Conservation (phyloP, 345 rosid genomes). For the Populus deltoides region DNA sequence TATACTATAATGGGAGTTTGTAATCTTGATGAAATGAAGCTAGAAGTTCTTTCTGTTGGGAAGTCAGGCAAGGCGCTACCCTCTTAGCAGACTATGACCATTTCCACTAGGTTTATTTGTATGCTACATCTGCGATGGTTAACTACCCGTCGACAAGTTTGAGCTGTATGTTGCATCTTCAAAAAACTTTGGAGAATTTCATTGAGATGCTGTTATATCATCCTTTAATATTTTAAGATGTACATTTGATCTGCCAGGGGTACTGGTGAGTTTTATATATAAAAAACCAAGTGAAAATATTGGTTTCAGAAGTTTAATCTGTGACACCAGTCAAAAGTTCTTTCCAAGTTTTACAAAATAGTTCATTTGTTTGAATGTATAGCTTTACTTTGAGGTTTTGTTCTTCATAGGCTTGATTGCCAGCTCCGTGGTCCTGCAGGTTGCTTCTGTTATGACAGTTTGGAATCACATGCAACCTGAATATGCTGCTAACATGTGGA, state of each 20-base stretch:
- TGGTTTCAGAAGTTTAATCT: not conserved
- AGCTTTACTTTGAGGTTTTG: not conserved
- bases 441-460: slow-evolving; percentile 94
- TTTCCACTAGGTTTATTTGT: not conserved
- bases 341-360: not conserved
- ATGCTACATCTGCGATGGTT: not conserved
- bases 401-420: not conserved
- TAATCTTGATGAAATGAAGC: not conserved
- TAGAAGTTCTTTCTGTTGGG: not conserved
- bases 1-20: not conserved
- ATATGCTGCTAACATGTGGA: slow-evolving; percentile 94
- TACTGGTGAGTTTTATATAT: not conserved
- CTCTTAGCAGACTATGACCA: too few relatives aligned
- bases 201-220: not conserved
- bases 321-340: not conserved
- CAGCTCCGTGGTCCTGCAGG: slow-evolving; percentile 41
- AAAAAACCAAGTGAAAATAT: not conserved
- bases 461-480: slow-evolving; percentile 90
- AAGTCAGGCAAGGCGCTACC: too few relatives aligned
- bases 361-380: not conserved
- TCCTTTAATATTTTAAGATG: not conserved
- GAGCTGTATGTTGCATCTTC: not conserved
- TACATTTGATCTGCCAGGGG: not conserved
- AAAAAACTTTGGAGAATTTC: not conserved
- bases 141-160: not conserved